These are phyloP conservation scores for Tetrahymena elliotti DNA, from an alignment of 73 alveolate species.

Conservation along the genomic window DNA sequence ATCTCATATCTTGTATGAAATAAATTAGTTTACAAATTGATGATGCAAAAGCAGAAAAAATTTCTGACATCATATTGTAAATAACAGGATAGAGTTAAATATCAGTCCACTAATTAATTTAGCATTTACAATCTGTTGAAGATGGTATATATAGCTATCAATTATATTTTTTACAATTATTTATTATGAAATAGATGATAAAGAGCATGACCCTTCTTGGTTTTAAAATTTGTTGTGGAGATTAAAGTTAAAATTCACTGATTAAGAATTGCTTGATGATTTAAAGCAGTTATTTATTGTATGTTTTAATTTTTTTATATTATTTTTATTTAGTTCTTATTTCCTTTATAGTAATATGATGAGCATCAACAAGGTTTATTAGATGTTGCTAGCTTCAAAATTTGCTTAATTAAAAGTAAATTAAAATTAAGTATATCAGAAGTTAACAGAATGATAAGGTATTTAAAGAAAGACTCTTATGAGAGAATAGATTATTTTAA, in stretches of 20 bases:
- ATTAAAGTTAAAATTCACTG: slow-evolving; percentile 14
- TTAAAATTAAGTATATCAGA: slow-evolving; percentile 27
- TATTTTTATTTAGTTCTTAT: neutral
- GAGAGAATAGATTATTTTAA: slow-evolving; percentile 23
- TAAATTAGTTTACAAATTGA: neutral
- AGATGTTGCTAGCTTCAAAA: slow-evolving; percentile 36
- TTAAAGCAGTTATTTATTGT: neutral
- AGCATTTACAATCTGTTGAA: neutral
- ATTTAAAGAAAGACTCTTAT: slow-evolving; percentile 2
- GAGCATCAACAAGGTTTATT: slow-evolving; percentile 26
- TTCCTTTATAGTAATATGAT: neutral
- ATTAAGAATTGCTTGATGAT: neutral
- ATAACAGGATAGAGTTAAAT: neutral
- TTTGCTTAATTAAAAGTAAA: slow-evolving; percentile 18
- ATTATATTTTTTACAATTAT: neutral
- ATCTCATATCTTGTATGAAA: neutral
- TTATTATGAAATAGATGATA: neutral
- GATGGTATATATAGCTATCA: slow-evolving; percentile 9
- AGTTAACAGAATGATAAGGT: slow-evolving; percentile 30
- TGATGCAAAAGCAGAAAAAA: slow-evolving; percentile 1
- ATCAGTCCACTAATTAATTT: neutral
- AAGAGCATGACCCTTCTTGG: slow-evolving; percentile 30
- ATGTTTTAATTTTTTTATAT: neutral
- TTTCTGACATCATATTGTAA: neutral
- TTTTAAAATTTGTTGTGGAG: slow-evolving; percentile 12